phyloP scores from a whole-genome alignment of 1,284 basidiomycete species.

The Puccinia triticina region DNA sequence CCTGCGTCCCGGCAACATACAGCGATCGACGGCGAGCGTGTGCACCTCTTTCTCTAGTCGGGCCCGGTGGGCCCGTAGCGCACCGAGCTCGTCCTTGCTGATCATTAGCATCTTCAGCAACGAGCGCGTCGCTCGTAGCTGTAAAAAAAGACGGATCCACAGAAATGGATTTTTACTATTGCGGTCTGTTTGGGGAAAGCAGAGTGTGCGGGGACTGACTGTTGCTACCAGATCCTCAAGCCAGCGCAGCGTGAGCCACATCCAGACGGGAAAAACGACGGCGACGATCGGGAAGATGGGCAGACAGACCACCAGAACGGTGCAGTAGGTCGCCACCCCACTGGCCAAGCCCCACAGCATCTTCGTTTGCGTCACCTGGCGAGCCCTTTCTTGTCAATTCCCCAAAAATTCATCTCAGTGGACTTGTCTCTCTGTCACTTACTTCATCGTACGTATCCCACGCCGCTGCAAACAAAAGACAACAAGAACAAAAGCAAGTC shows the following conservation, averaged over 20 bases:
- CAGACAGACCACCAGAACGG: constrained; percentile 66
- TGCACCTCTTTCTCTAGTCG: constrained; percentile 69
- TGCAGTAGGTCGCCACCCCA: constrained; percentile 70
- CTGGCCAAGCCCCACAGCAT: constrained; percentile 76
- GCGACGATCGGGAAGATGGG: constrained; percentile 67
- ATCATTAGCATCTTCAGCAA: constrained; percentile 70
- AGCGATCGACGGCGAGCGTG: constrained; percentile 67
- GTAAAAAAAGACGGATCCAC: not conserved
- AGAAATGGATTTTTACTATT: too few relatives aligned
- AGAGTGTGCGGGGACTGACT: constrained; percentile 1
- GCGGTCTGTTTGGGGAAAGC: too few relatives aligned
- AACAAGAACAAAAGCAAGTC: constrained; percentile 51
- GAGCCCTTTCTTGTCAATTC: too few relatives aligned
- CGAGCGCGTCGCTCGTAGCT: constrained; percentile 70
- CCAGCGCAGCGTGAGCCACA: constrained; percentile 86
- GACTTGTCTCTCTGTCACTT: not conserved
- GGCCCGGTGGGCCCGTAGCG: constrained; percentile 66
- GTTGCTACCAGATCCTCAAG: constrained; percentile 77
- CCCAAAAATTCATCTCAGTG: too few relatives aligned
- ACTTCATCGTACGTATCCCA: constrained; percentile 51
- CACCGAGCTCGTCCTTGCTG: constrained; percentile 66
- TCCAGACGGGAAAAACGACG: constrained; percentile 69
- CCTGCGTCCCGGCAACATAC: constrained; percentile 71
- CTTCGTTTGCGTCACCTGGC: constrained; percentile 85
- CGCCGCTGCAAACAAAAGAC: constrained; percentile 57